These are phyloP conservation scores for Plasmodium gonderi DNA, from an alignment of 169 alveolate genomes.

Conservation along the genomic window DNA sequence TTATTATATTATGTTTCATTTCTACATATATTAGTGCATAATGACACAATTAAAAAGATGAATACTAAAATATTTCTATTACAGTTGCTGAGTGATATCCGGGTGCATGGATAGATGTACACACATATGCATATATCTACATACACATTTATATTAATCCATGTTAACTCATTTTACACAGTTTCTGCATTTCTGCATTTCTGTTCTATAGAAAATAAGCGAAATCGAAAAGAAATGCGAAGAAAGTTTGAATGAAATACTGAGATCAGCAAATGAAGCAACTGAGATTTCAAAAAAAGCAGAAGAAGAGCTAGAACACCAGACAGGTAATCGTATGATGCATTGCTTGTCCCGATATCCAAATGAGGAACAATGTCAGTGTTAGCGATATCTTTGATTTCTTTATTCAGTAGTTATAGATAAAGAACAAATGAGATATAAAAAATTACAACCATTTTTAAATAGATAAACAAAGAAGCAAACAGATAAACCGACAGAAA, in stretches of 20 bases:
- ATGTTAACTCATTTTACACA: neutral
- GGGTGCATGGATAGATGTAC: neutral
- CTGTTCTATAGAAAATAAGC: constrained; percentile 48
- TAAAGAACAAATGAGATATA: neutral
- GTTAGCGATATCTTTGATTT: neutral
- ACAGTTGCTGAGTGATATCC: neutral
- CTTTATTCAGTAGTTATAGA: neutral
- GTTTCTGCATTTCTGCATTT: neutral
- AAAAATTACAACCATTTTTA: neutral
- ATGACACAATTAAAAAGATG: neutral
- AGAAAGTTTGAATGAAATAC: constrained; percentile 74
- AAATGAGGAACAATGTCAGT: neutral
- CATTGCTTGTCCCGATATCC: neutral
- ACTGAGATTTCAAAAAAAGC: constrained; percentile 75
- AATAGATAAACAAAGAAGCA: neutral
- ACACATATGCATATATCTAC: neutral
- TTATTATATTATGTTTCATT: neutral
- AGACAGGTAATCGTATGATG: constrained; percentile 47
- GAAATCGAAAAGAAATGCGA: constrained; percentile 74
- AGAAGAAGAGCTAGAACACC: constrained; percentile 68
- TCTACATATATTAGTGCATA: neutral
- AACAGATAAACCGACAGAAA: no score
- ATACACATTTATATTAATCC: neutral
- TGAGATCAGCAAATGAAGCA: constrained; percentile 72
- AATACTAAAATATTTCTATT: neutral